These are phyloP conservation scores for Acanthamoeba culbertsoni DNA, from an alignment of 208 protist genomes.

Conservation along the genomic window DNA sequence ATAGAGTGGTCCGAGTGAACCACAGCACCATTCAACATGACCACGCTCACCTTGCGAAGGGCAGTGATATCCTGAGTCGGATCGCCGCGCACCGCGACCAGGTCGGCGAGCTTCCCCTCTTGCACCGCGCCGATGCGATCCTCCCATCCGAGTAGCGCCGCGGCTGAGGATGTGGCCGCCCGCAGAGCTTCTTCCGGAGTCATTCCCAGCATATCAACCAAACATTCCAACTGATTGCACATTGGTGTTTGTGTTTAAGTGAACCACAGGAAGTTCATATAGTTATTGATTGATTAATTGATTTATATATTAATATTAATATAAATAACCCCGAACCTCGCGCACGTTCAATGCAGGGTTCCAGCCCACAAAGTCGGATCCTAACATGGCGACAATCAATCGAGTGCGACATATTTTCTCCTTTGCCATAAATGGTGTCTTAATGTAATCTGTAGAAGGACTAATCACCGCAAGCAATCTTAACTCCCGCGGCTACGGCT, in stretches of 20 bases:
- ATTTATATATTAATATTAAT: too few relatives aligned
- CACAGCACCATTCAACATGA: not conserved
- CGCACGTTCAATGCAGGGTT: constrained; percentile 1
- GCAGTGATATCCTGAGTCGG: not conserved
- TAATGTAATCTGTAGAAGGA: not conserved
- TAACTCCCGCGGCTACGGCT: constrained; percentile 13
- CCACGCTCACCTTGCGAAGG: not conserved
- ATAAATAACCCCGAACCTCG: too few relatives aligned
- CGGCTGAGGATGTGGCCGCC: not conserved
- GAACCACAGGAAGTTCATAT: too few relatives aligned
- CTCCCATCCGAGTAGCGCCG: not conserved
- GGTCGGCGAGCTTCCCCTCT: not conserved
- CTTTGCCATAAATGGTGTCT: not conserved
- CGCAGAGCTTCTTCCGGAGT: not conserved
- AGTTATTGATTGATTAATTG: too few relatives aligned
- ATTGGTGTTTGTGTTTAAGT: not conserved
- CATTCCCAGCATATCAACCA: constrained; percentile 12
- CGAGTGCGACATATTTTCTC: not conserved
- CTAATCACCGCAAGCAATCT: not conserved
- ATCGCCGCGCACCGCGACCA: constrained; percentile 1
- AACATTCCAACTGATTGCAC: not conserved
- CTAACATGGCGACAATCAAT: not conserved
- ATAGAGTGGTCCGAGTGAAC: too few relatives aligned
- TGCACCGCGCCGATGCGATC: not conserved
- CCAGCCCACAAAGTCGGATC: constrained; percentile 18